Percentiles rank a stretch among this genome's conserved stretches.
phyloP scores from a whole-genome alignment of 202 grass and related monocot genomes.

The Setaria italica region DNA sequence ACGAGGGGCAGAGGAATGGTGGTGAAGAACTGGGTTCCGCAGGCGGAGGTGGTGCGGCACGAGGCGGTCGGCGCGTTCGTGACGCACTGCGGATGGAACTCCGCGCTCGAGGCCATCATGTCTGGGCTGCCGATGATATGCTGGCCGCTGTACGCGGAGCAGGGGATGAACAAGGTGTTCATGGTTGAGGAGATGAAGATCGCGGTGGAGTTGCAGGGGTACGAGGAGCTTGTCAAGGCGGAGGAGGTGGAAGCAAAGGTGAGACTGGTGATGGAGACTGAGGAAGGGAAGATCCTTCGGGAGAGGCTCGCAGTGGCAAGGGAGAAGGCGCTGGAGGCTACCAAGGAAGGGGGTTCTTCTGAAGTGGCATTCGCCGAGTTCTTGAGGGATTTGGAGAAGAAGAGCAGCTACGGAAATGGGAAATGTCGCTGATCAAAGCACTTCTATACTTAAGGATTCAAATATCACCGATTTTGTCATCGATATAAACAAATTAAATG shows the following conservation, averaged over 20 bases:
- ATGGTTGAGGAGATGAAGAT: constrained; percentile 58
- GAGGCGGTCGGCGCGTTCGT: constrained; percentile 60
- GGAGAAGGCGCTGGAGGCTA: constrained; percentile 43
- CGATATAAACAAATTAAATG: neutral
- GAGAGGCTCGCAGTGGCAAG: constrained; percentile 32
- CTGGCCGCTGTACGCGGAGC: constrained; percentile 70
- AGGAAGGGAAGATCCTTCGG: constrained; percentile 45
- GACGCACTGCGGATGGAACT: constrained; percentile 87
- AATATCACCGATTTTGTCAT: neutral
- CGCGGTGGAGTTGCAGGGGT: constrained; percentile 47
- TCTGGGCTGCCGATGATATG: constrained; percentile 60
- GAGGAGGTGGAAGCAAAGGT: constrained; percentile 63
- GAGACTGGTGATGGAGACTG: constrained; percentile 57
- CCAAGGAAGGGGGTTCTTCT: constrained; percentile 42
- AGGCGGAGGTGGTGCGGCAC: constrained; percentile 61
- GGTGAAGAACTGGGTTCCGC: constrained; percentile 65
- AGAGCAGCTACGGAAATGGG: neutral
- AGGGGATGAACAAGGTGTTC: constrained; percentile 59
- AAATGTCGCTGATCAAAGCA: neutral
- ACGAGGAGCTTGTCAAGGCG: constrained; percentile 44
- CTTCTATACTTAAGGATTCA: neutral
- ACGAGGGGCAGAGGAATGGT: constrained; percentile 56
- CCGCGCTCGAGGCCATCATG: constrained; percentile 55
- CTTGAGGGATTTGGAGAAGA: constrained; percentile 36
- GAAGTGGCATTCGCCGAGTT: constrained; percentile 28